Evolutionary conservation across 2,329 filamentous ascomycete genomes (phyloP).

Genomic region (Phyllosticta capitalensis): DNA sequence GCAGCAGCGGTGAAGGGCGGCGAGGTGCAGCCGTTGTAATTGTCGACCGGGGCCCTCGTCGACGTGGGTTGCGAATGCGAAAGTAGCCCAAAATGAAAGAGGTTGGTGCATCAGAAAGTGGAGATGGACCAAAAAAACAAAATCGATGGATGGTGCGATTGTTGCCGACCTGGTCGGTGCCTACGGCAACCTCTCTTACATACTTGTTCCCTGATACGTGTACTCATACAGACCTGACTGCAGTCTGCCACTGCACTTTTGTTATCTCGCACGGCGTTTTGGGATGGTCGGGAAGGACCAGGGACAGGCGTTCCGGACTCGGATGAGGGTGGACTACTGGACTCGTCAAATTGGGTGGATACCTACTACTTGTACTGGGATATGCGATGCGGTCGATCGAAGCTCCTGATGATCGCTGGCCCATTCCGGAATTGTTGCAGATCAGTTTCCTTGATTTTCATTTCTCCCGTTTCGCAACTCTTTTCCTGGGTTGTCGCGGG

Average conservation of each 20-base stretch:
- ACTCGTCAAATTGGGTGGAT: not conserved
- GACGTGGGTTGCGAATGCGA: not conserved
- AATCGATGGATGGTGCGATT: not conserved
- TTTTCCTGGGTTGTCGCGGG: not conserved
- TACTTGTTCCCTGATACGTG: not conserved
- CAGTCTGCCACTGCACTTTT: not conserved
- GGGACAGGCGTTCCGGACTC: not conserved
- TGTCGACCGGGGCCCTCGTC: not conserved
- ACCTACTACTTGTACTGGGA: not conserved
- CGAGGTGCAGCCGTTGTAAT: not conserved
- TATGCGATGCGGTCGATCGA: not conserved
- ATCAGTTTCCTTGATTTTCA: not conserved
- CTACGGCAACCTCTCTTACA: not conserved
- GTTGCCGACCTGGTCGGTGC: not conserved
- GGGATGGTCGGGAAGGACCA: not conserved
- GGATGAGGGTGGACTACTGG: not conserved
- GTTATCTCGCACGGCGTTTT: not conserved
- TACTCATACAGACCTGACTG: not conserved
- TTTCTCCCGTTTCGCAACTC: not conserved
- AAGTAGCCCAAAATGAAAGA: not conserved
- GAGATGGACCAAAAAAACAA: not conserved
- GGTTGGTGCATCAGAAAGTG: not conserved
- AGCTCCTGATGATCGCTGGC: not conserved
- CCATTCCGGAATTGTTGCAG: not conserved
- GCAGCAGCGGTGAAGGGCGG: conserved; percentile 5